phyloP scores from a whole-genome alignment of 768 basidiomycete genomes.

The Suillus plorans region DNA sequence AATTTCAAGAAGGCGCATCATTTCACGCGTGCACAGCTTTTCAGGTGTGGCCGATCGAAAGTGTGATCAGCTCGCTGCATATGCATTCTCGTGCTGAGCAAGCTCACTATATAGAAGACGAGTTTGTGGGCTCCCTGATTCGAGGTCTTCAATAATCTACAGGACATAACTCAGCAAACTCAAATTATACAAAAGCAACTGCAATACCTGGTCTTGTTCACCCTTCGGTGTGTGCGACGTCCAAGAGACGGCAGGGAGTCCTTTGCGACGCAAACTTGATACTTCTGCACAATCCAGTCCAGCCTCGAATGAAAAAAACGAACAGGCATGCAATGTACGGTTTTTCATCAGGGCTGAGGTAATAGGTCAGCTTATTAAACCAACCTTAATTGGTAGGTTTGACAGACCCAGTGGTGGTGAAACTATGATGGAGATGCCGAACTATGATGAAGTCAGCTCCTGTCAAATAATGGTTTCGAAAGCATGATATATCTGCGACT shows the following conservation, averaged over 20 bases:
- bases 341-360: conserved; percentile 76
- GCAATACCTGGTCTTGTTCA: conserved; percentile 55
- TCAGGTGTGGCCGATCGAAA: conserved; percentile 68
- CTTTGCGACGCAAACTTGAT: conserved; percentile 52
- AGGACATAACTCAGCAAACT: neutral
- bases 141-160: conserved; percentile 64
- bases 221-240: conserved; percentile 60
- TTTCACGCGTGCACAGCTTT: conserved; percentile 55
- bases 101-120: conserved; percentile 74
- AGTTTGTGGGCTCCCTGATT: conserved; percentile 53
- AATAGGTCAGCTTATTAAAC: neutral
- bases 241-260: conserved; percentile 58
- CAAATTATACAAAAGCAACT: neutral
- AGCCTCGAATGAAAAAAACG: neutral
- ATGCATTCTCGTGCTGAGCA: neutral
- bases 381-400: neutral
- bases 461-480: neutral
- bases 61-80: neutral
- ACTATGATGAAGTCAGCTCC: conserved; percentile 34
- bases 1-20: conserved; percentile 47
- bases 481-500: conserved; percentile 52
- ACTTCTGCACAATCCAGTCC: conserved; percentile 48
- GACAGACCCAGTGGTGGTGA: conserved; percentile 72
- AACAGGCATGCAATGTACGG: conserved; percentile 44
- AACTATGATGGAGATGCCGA: conserved; percentile 71